Base-by-base conservation (phyloP, 108 stramenopile genomes). In the Skeletonema tropicum region DNA sequence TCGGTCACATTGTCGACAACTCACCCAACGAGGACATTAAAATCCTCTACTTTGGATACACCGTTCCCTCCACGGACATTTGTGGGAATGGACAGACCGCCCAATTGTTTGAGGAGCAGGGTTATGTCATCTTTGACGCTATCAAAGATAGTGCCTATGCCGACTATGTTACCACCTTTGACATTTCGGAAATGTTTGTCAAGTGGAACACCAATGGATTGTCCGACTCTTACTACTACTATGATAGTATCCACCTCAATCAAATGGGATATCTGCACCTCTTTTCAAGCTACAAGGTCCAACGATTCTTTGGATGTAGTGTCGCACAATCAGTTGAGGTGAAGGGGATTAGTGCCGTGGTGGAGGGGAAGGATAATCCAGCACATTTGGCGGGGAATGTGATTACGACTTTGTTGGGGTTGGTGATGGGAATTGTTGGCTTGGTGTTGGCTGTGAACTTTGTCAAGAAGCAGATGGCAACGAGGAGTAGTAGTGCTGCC, bases 171-270 rank as follows among this genome's bases (percentile, higher is more conserved):
- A 55, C 52, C 52, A 15, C n/a, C 1, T 10, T 23, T 23, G 52
- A 55, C 21, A 55, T 55, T 55, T 55, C 52, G 1, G 52, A 55
- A 55, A 55, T 55, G 52, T 55, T 55, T 11, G 23, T 55, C 21
- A 21, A 21, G 10, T 55, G 52, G 52, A 23, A 23, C 9, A 10
- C 2, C 6, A 23, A 23, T 11, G 42, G 42, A 4, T 11, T 55
- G 7, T 55, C 52, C 6, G 52, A 55, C 8, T 1, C 6, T 0
- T 55, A 55, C 52, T 55, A 55, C 6, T 55, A 23, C n/a, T 55
- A 55, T 8, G 52, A 55, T 55, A 23, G 23, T 0, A 55, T 55
- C 2, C 52, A 55, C 10, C 52, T 55, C 21, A 55, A 55, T 55
- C 21, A 55, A 23, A 23, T 55, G 19, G 52, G 52, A 23, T 55